Evolutionary conservation across 345 rosid genomes (phyloP).

Genomic region (Punica granatum): DNA sequence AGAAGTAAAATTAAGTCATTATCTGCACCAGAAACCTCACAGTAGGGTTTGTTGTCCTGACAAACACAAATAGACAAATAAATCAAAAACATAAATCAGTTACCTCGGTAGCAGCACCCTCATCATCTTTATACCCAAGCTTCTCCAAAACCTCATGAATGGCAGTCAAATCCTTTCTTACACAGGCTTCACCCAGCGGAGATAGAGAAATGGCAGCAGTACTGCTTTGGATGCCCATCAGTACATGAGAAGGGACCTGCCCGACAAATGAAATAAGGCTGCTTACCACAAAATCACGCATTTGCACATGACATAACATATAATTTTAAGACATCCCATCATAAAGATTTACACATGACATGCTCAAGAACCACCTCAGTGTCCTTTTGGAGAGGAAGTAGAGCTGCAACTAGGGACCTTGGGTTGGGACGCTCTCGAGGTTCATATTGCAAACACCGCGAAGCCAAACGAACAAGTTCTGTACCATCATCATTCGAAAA

Average conservation of each 20-base stretch:
- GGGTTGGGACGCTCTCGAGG: slow-evolving; percentile 79
- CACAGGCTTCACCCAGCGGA: slow-evolving; percentile 83
- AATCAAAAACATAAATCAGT: too few species aligned
- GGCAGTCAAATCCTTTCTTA: slow-evolving; percentile 69
- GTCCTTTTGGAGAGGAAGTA: slow-evolving; percentile 77
- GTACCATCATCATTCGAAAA: slow-evolving; percentile 64
- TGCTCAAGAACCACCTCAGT: slow-evolving; percentile 40
- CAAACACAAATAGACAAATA: too few species aligned
- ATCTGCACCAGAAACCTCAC: too few species aligned
- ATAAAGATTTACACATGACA: background rate
- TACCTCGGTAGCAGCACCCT: slow-evolving; percentile 79
- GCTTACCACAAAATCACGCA: background rate
- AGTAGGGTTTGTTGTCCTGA: too few species aligned
- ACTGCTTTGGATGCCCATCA: slow-evolving; percentile 69
- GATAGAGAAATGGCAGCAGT: slow-evolving; percentile 48
- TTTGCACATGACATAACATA: background rate
- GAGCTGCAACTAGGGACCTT: slow-evolving; percentile 54
- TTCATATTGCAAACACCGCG: slow-evolving; percentile 75
- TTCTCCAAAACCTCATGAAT: slow-evolving; percentile 69
- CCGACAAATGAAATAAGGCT: slow-evolving; percentile 6
- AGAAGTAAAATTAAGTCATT: too few species aligned
- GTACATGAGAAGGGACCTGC: slow-evolving; percentile 63
- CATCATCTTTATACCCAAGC: slow-evolving; percentile 80
- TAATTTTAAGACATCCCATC: background rate
- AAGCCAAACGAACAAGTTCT: slow-evolving; percentile 70